Evolutionary conservation across 345 rosid genomes (phyloP).

Genomic region (Syzygium aromaticum): DNA sequence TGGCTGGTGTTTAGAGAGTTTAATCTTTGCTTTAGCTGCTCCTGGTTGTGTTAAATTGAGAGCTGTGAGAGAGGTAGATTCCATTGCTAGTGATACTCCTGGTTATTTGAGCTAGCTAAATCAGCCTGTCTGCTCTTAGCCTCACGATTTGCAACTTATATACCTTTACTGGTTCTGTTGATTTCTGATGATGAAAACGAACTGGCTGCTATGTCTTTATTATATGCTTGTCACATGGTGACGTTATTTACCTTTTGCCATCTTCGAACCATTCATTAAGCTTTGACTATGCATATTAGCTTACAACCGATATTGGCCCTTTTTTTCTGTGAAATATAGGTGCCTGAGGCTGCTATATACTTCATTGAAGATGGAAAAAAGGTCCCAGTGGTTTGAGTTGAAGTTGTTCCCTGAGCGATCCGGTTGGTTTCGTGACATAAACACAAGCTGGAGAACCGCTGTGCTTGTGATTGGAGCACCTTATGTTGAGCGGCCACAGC

Average conservation of each 20-base stretch:
- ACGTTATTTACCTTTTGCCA: background rate
- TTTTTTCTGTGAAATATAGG: conserved; percentile 29
- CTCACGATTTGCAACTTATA: background rate
- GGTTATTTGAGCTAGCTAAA: background rate
- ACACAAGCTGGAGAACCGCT: background rate
- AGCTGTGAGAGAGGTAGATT: background rate
- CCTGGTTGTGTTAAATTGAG: background rate
- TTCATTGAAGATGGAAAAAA: conserved; percentile 91
- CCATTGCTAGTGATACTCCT: background rate
- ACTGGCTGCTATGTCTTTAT: background rate
- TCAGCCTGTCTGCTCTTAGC: background rate
- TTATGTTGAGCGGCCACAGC: background rate
- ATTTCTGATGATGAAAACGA: background rate
- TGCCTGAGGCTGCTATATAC: conserved; percentile 74
- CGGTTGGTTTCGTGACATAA: background rate
- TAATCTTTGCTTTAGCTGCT: background rate
- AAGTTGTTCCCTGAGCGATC: background rate
- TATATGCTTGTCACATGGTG: background rate
- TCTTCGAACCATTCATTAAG: background rate
- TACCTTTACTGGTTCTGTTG: background rate
- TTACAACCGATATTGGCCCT: background rate
- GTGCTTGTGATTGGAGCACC: background rate
- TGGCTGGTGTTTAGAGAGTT: background rate
- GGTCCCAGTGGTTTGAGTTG: conserved; percentile 62
- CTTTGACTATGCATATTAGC: background rate